Conservation (phyloP, 2,329 filamentous ascomycete species). For the Cercospora janseana region DNA sequence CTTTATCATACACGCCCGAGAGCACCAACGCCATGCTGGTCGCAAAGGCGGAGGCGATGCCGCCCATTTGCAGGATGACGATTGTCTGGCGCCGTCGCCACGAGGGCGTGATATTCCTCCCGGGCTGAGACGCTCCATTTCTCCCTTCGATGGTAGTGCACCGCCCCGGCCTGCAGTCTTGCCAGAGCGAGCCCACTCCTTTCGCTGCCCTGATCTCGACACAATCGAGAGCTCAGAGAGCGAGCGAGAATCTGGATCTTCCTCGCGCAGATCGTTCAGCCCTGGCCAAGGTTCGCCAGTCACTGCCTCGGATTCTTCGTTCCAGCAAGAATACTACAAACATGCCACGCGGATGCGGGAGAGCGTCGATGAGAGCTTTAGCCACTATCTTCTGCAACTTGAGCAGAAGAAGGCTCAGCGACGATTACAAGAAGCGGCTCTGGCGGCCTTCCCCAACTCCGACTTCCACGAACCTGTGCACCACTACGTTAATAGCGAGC, state of each 20-base stretch:
- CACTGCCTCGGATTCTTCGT: slow-evolving; percentile 49
- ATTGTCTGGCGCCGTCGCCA: slow-evolving; percentile 8
- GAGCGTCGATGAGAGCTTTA: slow-evolving; percentile 73
- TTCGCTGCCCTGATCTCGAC: slow-evolving; percentile 60
- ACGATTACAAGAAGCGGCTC: slow-evolving; percentile 72
- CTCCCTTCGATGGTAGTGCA: slow-evolving; percentile 37
- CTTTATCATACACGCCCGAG: slow-evolving; percentile 31
- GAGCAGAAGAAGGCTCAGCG: slow-evolving; percentile 77
- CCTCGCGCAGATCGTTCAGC: slow-evolving; percentile 45
- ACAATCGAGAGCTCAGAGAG: slow-evolving; percentile 60
- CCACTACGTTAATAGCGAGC: slow-evolving; percentile 64
- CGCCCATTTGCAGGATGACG: slow-evolving; percentile 14
- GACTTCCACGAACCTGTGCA: slow-evolving; percentile 67
- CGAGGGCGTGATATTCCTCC: slow-evolving; percentile 23
- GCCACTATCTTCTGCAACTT: slow-evolving; percentile 73
- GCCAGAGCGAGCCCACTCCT: slow-evolving; percentile 50
- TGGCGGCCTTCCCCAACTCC: slow-evolving; percentile 72
- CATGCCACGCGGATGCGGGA: slow-evolving; percentile 56
- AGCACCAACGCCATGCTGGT: slow-evolving; percentile 34
- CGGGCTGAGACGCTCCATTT: slow-evolving; percentile 29
- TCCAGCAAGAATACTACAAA: slow-evolving; percentile 45
- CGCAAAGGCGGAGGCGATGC: slow-evolving; percentile 18
- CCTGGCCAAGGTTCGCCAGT: slow-evolving; percentile 43
- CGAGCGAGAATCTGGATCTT: slow-evolving; percentile 42
- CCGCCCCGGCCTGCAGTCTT: slow-evolving; percentile 37